A percentile compares a stretch with the other conserved stretches of the same genome.
These are phyloP conservation scores for Acarospora socialis DNA, from an alignment of 2,329 filamentous ascomycete genomes.

Conservation along the genomic window DNA sequence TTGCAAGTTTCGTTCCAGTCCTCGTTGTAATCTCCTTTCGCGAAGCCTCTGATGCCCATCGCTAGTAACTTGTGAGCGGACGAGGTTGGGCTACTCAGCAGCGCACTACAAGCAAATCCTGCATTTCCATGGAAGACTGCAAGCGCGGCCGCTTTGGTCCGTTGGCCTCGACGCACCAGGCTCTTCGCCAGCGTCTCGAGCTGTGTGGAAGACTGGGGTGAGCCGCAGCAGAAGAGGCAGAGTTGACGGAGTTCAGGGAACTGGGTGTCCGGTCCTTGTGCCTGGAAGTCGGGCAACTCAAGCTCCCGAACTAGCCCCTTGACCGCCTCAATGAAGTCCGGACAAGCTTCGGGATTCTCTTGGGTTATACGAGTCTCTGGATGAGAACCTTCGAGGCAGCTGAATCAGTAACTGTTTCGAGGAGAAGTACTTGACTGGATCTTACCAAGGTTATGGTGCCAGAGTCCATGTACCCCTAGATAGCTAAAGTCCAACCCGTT, in stretches of 20 bases:
- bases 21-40: constrained; percentile 34
- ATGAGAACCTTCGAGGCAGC: constrained; percentile 11
- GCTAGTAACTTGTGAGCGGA: constrained; percentile 44
- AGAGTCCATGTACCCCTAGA: constrained; percentile 43
- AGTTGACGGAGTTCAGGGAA: constrained; percentile 44
- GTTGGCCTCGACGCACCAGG: constrained; percentile 38
- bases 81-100: constrained; percentile 38
- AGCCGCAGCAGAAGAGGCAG: constrained; percentile 45
- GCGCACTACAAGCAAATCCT: constrained; percentile 41
- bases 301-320: constrained; percentile 36
- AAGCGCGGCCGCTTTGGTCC: constrained; percentile 49
- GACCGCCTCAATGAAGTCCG: constrained; percentile 32
- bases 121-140: constrained; percentile 47
- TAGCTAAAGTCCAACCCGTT: constrained; percentile 46
- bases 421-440: too few species aligned
- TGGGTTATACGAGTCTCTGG: constrained; percentile 20
- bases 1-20: constrained; percentile 47
- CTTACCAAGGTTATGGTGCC: constrained; percentile 41
- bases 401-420: too few species aligned
- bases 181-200: constrained; percentile 35
- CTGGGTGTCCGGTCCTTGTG: constrained; percentile 36
- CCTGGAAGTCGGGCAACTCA: constrained; percentile 36
- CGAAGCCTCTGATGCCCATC: constrained; percentile 34
- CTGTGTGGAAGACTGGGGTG: constrained; percentile 38
- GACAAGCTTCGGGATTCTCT: too few species aligned